A percentile compares a stretch with the other conserved stretches of the same genome.
Conservation (phyloP, 1,284 basidiomycete species). For the Ceratobasidium sp. region DNA sequence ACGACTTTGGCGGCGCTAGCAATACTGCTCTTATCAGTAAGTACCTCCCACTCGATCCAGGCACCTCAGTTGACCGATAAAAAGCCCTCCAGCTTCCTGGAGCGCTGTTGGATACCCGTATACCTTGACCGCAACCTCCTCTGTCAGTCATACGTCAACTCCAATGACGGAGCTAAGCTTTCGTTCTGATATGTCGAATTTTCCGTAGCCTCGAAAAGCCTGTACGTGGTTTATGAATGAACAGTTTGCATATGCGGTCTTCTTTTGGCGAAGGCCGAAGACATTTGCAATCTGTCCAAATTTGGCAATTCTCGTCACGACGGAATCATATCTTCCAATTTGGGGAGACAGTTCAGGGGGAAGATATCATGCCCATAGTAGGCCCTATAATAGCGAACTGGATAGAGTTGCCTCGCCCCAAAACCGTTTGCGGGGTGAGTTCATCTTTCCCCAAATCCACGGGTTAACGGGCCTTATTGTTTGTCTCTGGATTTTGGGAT, state of each 20-base stretch:
- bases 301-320: neutral
- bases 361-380: no score
- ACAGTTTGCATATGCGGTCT: neutral
- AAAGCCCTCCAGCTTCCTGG: conserved; percentile 3
- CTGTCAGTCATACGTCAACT: conserved; percentile 13
- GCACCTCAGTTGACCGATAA: neutral
- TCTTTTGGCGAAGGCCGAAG: conserved; percentile 16
- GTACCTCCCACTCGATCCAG: neutral
- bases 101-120: conserved; percentile 23
- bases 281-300: conserved; percentile 1
- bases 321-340: neutral
- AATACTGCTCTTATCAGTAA: conserved; percentile 11
- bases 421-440: no score
- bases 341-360: no score
- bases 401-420: no score
- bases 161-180: conserved; percentile 20
- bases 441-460: no score
- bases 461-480: no score
- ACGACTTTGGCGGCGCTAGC: conserved; percentile 15
- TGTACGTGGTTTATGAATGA: no score
- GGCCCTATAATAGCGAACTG: no score
- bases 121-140: neutral
- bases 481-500: no score
- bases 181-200: no score
- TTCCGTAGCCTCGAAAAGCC: no score